A percentile compares a stretch with the other conserved stretches of the same genome.
Conservation (phyloP, 2,329 filamentous ascomycete species). For the Venturia carpophila region DNA sequence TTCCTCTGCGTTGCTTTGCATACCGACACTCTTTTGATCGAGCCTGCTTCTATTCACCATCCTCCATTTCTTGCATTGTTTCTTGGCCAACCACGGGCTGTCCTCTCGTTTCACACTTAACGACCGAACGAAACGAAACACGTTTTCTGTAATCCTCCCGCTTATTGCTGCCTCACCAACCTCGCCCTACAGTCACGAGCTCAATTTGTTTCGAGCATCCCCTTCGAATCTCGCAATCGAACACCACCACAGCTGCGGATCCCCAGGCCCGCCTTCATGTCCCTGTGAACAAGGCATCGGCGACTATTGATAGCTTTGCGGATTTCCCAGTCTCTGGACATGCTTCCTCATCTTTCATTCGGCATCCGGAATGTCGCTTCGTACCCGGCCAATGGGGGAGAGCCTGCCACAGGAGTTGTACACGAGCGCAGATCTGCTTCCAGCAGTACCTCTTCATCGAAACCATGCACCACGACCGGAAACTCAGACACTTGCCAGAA, state of each 20-base stretch:
- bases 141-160: constrained; percentile 3
- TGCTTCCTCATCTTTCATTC: background rate
- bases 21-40: constrained; percentile 6
- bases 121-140: constrained; percentile 8
- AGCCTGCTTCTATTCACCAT: background rate
- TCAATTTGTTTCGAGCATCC: background rate
- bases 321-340: background rate
- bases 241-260: background rate
- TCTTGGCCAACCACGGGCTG: background rate
- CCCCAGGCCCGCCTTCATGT: background rate
- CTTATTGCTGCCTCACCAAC: constrained; percentile 9
- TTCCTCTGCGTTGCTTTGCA: background rate
- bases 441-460: background rate
- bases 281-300: constrained; percentile 4
- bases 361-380: constrained; percentile 12
- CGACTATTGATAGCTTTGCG: background rate
- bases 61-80: background rate
- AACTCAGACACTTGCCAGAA: constrained; percentile 46
- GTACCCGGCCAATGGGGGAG: background rate
- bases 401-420: constrained; percentile 3
- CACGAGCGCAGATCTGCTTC: background rate
- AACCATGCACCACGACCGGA: constrained; percentile 14
- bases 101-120: constrained; percentile 13
- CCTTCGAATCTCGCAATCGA: background rate
- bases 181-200: background rate